Percentiles rank a stretch among this genome's conserved stretches.
Conservation (phyloP, 768 basidiomycete genomes). For the Pleurotus platypus region DNA sequence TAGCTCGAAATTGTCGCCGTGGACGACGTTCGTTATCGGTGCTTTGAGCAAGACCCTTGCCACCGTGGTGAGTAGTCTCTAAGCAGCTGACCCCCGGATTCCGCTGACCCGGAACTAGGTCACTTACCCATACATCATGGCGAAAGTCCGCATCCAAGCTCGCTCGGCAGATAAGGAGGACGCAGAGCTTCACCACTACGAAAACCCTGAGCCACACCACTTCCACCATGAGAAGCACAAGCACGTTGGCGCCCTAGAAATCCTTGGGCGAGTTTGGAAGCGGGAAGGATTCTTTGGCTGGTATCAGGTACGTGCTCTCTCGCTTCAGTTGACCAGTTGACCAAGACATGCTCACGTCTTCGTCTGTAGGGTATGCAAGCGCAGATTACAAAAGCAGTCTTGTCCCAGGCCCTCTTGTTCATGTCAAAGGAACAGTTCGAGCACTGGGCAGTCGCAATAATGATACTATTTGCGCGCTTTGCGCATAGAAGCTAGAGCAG, state of each 20-base stretch:
- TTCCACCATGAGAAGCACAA: conserved; percentile 39
- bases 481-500: conserved; percentile 12
- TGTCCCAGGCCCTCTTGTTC: conserved; percentile 94
- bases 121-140: conserved; percentile 95
- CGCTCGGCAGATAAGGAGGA: conserved; percentile 60
- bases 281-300: conserved; percentile 86
- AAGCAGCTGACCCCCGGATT: not conserved
- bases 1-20: conserved; percentile 66
- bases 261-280: conserved; percentile 68
- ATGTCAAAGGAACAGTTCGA: conserved; percentile 98
- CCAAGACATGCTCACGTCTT: no score
- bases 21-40: conserved; percentile 80
- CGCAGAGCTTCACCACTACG: conserved; percentile 32
- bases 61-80: conserved; percentile 67
- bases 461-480: conserved; percentile 49
- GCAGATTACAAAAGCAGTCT: conserved; percentile 92
- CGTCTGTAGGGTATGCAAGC: conserved; percentile 83
- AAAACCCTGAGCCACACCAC: conserved; percentile 31
- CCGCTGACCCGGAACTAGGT: conserved; percentile 46
- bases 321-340: no score
- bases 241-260: conserved; percentile 72
- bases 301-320: conserved; percentile 72
- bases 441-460: conserved; percentile 73
- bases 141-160: conserved; percentile 94
- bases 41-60: conserved; percentile 94